These are phyloP conservation scores for Ascomycota sp. DNA, from an alignment of 2,329 filamentous ascomycete genomes.

Conservation along the genomic window DNA sequence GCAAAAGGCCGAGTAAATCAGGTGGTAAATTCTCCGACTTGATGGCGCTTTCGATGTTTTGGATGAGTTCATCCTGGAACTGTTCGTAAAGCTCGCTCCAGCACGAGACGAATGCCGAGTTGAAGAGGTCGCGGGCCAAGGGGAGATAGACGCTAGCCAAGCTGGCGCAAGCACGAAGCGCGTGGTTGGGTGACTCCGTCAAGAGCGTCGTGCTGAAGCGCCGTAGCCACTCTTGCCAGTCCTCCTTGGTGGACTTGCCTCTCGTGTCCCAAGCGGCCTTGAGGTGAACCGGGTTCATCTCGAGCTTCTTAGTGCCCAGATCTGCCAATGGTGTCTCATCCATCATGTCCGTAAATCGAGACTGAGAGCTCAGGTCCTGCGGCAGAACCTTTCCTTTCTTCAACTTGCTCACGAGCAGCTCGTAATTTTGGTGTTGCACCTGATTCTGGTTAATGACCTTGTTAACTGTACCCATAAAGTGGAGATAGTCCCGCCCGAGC, in stretches of 20 bases:
- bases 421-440: slow-evolving; percentile 78
- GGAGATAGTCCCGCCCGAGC: slow-evolving; percentile 81
- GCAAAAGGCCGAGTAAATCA: slow-evolving; percentile 77
- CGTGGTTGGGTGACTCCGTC: slow-evolving; percentile 89
- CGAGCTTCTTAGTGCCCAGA: slow-evolving; percentile 77
- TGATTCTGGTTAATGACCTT: slow-evolving; percentile 64
- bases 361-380: slow-evolving; percentile 77
- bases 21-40: slow-evolving; percentile 91
- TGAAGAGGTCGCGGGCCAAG: slow-evolving; percentile 84
- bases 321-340: slow-evolving; percentile 72
- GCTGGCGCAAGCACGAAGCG: slow-evolving; percentile 77
- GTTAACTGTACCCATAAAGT: slow-evolving; percentile 85
- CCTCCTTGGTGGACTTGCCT: slow-evolving; percentile 90
- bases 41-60: slow-evolving; percentile 86
- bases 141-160: slow-evolving; percentile 82
- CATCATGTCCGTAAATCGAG: slow-evolving; percentile 54
- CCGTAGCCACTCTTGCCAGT: slow-evolving; percentile 98
- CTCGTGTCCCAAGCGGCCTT: slow-evolving; percentile 95
- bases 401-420: slow-evolving; percentile 76
- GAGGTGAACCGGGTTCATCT: slow-evolving; percentile 92
- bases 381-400: slow-evolving; percentile 91
- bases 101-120: slow-evolving; percentile 95
- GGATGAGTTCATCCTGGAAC: slow-evolving; percentile 89
- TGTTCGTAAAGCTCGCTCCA: slow-evolving; percentile 97
- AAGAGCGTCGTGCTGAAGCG: slow-evolving; percentile 89